Evolutionary conservation across 2,329 filamentous ascomycete species (phyloP), one percentile per base, ranked within the genome.

Genomic region (Colletotrichum liaoningense): DNA sequence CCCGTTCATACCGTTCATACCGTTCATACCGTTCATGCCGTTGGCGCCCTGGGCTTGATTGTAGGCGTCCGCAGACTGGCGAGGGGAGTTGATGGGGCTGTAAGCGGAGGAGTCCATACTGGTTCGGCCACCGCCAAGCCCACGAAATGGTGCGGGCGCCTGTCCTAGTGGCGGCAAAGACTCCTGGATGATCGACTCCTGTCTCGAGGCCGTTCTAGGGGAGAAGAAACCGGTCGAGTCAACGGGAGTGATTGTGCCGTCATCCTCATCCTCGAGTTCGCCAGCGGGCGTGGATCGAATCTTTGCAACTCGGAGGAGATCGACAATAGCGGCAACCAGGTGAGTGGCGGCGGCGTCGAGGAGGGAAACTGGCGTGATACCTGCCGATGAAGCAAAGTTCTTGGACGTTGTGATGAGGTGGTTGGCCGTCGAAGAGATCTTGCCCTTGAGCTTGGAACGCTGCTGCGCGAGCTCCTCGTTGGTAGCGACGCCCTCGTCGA

Each of bases 381-480:
- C 97, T 24, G 91, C 92, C 0, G 95, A 92, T 12, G 91, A 89
- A 42, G 94, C 93, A 81, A 97, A 98, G 80, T 98, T 98, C 85
- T 97, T 98, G 42, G 94, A 93, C 1, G 96, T 95, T 2, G 96
- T 98, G 79, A 98, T 98, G 71, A 99, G 87, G 79, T 96, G 97
- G 86, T 98, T 98, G 62, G 97, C 95, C 1, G 96, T 97, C 2
- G 93, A 93, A n/a, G 95, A 97, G 3, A 98, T 93, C 72, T 93
- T 93, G 63, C 90, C 89, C 83, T 94, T 97, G 74, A 97, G 88
- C 81, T 93, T 95, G 33, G 87, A 85, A 76, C 91, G 91, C 75
- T 92, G 86, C 75, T 91, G 89, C 49, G 84, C 81, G 33, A 86
- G 75, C 19, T 89, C 86, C 46, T 89, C 89, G 74, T 90, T 88